phyloP scores from a whole-genome alignment of 192 early-diverging fungal species.

The Ambispora gerdemannii region DNA sequence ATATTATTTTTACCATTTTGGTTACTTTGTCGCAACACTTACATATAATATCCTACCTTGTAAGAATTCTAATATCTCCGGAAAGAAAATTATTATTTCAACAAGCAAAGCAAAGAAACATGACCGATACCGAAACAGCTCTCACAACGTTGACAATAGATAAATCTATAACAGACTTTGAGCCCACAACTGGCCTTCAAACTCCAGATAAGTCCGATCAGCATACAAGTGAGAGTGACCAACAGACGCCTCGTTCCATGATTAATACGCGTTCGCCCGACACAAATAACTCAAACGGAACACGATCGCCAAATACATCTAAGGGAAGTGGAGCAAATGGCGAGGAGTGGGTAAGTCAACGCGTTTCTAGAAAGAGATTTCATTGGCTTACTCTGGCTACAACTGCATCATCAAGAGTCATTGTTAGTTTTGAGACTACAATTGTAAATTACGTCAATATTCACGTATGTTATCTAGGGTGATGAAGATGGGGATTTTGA shows the following conservation, averaged over 20 bases:
- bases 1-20: no score
- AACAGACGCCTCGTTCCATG: neutral
- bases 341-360: neutral
- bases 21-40: no score
- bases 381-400: no score
- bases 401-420: no score
- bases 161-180: neutral
- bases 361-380: no score
- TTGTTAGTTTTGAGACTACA: no score
- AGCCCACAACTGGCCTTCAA: neutral
- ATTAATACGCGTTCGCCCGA: neutral
- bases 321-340: neutral
- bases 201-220: neutral
- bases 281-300: neutral
- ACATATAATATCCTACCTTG: no score
- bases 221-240: neutral
- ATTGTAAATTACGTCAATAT: no score
- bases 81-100: no score
- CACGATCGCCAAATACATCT: neutral
- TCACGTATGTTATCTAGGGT: conserved; percentile 19
- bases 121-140: neutral
- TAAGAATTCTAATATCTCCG: no score
- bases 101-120: no score
- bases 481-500: conserved; percentile 33
- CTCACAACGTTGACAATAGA: neutral